These are phyloP conservation scores for Galeopsis tetrahit DNA, from an alignment of 257 asterid genomes.

Conservation along the genomic window DNA sequence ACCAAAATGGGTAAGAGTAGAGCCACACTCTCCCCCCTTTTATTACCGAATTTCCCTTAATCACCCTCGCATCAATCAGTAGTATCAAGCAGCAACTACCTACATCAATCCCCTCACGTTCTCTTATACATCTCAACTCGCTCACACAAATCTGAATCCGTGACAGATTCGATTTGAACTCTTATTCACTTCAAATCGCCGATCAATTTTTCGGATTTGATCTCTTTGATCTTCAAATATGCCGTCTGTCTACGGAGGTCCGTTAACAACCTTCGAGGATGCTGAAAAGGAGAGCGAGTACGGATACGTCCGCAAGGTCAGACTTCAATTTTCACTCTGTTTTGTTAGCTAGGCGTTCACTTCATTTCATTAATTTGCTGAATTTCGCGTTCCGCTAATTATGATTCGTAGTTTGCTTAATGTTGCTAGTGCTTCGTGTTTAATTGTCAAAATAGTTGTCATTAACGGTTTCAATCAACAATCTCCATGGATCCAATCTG, in stretches of 20 bases:
- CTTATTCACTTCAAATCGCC: conserved; percentile 19
- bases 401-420: neutral
- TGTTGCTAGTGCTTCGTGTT: conserved; percentile 23
- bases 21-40: conserved; percentile 2
- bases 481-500: conserved; percentile 30
- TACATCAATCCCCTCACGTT: conserved; percentile 43
- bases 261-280: conserved; percentile 94
- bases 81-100: conserved; percentile 36
- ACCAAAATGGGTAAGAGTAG: conserved; percentile 1
- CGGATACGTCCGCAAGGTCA: conserved; percentile 96
- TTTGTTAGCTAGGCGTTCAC: conserved; percentile 12
- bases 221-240: conserved; percentile 41
- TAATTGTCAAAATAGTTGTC: conserved; percentile 1
- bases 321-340: conserved; percentile 3
- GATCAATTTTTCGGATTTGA: conserved; percentile 27
- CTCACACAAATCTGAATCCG: conserved; percentile 34
- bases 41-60: conserved; percentile 22
- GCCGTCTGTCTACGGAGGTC: conserved; percentile 82
- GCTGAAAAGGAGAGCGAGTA: conserved; percentile 99
- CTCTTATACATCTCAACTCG: conserved; percentile 27
- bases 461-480: conserved; percentile 11
- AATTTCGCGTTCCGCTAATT: conserved; percentile 4
- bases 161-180: conserved; percentile 27
- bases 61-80: conserved; percentile 29
- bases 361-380: conserved; percentile 22